These are phyloP conservation scores for Tylopilus vinaceipallidus DNA, from an alignment of 768 basidiomycete species.

Conservation along the genomic window DNA sequence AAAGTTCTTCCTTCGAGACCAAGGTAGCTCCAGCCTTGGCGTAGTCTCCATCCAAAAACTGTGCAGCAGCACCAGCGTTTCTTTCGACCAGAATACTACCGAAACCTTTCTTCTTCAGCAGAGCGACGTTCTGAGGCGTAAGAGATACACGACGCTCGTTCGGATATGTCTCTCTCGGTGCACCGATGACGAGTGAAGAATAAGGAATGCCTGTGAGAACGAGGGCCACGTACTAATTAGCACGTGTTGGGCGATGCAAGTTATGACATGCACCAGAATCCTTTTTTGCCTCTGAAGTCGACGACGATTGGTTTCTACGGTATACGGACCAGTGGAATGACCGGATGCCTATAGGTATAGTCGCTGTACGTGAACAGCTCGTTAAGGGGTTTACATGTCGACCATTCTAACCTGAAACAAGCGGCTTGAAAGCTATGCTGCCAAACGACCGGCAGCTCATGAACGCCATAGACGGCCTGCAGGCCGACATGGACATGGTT, in stretches of 20 bases:
- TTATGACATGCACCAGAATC: constrained; percentile 25
- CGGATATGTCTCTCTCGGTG: constrained; percentile 74
- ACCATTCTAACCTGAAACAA: constrained; percentile 22
- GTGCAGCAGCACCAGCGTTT: constrained; percentile 66
- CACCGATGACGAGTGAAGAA: constrained; percentile 69
- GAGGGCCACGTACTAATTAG: background rate
- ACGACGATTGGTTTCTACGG: constrained; percentile 20
- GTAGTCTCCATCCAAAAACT: constrained; percentile 82
- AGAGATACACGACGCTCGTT: constrained; percentile 79
- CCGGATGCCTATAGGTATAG: constrained; percentile 22
- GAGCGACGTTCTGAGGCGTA: constrained; percentile 73
- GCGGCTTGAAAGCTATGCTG: constrained; percentile 17
- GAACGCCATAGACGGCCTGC: constrained; percentile 26
- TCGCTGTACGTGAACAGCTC: constrained; percentile 1
- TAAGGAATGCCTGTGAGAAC: constrained; percentile 55
- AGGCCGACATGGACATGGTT: constrained; percentile 33
- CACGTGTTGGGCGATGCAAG: background rate
- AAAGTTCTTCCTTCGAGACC: constrained; percentile 71
- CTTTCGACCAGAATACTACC: constrained; percentile 67
- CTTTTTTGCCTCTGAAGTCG: constrained; percentile 16
- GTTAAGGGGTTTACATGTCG: background rate
- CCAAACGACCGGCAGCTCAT: constrained; percentile 22
- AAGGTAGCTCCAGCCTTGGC: constrained; percentile 74
- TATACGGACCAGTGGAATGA: constrained; percentile 32
- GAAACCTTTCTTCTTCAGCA: constrained; percentile 84